These are phyloP conservation scores for Ustilago trichophora DNA, from an alignment of 1,284 basidiomycete species.

Conservation along the genomic window DNA sequence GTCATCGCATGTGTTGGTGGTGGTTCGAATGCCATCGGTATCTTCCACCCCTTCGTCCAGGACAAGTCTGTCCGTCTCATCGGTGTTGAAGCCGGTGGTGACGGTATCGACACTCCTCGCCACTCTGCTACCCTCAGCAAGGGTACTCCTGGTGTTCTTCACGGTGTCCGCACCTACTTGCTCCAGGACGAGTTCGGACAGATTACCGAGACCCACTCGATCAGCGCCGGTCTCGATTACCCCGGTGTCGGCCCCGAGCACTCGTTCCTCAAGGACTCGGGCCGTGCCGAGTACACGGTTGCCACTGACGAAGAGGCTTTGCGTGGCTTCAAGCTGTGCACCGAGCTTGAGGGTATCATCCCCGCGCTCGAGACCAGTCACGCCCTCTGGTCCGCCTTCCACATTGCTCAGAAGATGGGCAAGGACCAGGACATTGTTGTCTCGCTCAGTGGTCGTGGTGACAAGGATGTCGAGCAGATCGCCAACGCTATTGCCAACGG, in stretches of 20 bases:
- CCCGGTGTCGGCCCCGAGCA: slow-evolving; percentile 93
- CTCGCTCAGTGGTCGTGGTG: slow-evolving; percentile 76
- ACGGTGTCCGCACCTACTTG: slow-evolving; percentile 94
- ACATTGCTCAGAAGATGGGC: slow-evolving; percentile 82
- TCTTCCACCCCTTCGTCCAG: slow-evolving; percentile 60
- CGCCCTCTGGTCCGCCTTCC: slow-evolving; percentile 89
- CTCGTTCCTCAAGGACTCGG: slow-evolving; percentile 92
- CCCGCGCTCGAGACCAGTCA: slow-evolving; percentile 96
- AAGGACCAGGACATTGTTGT: slow-evolving; percentile 89
- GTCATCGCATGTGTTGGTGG: slow-evolving; percentile 97
- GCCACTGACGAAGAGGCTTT: slow-evolving; percentile 94
- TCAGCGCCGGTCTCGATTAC: slow-evolving; percentile 84
- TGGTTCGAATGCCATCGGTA: slow-evolving; percentile 94
- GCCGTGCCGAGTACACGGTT: slow-evolving; percentile 88
- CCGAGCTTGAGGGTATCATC: slow-evolving; percentile 95
- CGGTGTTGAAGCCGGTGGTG: slow-evolving; percentile 68
- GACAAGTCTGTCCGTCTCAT: slow-evolving; percentile 60
- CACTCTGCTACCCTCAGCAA: slow-evolving; percentile 92
- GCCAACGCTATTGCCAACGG: slow-evolving; percentile 70
- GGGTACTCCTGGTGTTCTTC: slow-evolving; percentile 91
- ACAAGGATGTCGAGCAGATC: slow-evolving; percentile 94
- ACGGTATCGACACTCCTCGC: slow-evolving; percentile 83
- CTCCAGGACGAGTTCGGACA: slow-evolving; percentile 88
- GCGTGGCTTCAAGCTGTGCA: slow-evolving; percentile 87
- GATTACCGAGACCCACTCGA: slow-evolving; percentile 95